Evolutionary conservation across 371 early-diverging fungal species (phyloP), one percentile per base, ranked within the genome.

Genomic region (Mucor indicus): DNA sequence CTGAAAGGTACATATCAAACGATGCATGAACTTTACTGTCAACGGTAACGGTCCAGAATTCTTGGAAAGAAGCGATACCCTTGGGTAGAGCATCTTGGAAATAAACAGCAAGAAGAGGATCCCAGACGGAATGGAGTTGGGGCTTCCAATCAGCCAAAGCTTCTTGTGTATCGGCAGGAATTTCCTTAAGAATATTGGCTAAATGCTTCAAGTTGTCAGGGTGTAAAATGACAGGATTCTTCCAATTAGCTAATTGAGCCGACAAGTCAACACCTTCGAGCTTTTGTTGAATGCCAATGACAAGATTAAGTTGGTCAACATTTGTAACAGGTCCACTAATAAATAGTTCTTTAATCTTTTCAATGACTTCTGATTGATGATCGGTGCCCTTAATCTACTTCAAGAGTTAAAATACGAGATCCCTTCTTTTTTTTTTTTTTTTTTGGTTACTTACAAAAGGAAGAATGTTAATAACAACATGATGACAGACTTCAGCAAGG

Each of bases 91-190:
- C 21, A 9, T 53, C 33, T 25, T 48, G 47, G 32, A 80, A 79
- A 58, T 86, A 86, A 31, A 72, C 55, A 21, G 70, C 72, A 38
- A 89, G 73, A 31, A 86, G 61, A 38, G 79, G 76, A 52, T 83
- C 79, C 90, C 92, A 93, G 21, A 89, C 85, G 4, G 86, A 81
- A 59, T 92, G 94, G 31, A 91, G 71, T 53, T 86, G 83, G 32
- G 89, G 89, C 32, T 77, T 79, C 86, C 87, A 86, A 56, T 70
- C 81, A 4, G 80, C 69, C 38, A 73, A 70, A 30, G 72, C 60
- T 31, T 68, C 68, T 37, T 78, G 64, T 2, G 84, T 69, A 13
- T 84, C 65, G 17, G 45, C 42, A 20, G 64, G 56, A 13, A 58
- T 53, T 44, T 70, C 67, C 64, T 80, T 81, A 16, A 90, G 63